phyloP scores from a whole-genome alignment of 2,329 filamentous ascomycete species.

The Epichloe uncinata region DNA sequence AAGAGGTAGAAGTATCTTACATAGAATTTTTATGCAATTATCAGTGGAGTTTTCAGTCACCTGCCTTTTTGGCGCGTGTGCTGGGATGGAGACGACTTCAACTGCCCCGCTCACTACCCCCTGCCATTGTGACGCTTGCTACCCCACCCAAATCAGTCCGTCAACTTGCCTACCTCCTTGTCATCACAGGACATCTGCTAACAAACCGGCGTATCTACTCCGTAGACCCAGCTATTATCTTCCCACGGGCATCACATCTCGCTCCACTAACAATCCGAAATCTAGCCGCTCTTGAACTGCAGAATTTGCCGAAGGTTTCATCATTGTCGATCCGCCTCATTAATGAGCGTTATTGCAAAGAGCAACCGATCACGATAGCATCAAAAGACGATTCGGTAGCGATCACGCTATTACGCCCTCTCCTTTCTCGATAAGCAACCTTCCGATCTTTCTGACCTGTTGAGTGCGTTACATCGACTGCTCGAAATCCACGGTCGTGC shows the following conservation, averaged over 20 bases:
- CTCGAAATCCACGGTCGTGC: background rate
- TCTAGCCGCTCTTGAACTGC: background rate
- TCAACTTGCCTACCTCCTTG: background rate
- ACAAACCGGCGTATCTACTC: background rate
- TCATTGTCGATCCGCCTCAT: background rate
- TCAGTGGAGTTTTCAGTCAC: background rate
- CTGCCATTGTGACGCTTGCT: background rate
- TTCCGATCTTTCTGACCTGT: background rate
- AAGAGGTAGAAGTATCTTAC: no score
- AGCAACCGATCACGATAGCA: background rate
- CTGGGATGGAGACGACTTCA: background rate
- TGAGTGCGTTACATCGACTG: background rate
- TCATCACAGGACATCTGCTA: background rate
- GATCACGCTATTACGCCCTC: background rate
- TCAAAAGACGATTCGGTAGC: background rate
- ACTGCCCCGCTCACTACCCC: no score
- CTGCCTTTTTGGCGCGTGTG: background rate
- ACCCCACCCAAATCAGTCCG: background rate
- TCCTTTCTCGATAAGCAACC: background rate
- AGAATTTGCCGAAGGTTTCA: background rate
- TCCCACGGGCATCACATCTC: background rate
- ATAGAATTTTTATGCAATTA: no score
- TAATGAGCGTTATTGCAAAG: background rate
- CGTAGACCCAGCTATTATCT: no score
- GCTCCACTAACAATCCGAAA: background rate